phyloP scores from a whole-genome alignment of 192 early-diverging fungal genomes.

The Rhizophagus sp. region DNA sequence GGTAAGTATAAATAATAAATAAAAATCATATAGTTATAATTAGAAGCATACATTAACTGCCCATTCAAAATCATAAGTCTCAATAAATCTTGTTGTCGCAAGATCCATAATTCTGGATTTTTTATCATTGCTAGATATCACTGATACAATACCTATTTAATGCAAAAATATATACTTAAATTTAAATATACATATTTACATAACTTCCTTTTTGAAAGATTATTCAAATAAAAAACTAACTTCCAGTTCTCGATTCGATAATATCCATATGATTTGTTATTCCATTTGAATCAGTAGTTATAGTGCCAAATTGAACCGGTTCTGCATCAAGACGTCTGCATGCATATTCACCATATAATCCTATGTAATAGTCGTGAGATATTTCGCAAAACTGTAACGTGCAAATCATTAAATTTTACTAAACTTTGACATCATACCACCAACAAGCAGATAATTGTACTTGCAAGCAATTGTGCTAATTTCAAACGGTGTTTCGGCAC shows the following conservation, averaged over 20 bases:
- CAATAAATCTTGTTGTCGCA: slow-evolving; percentile 36
- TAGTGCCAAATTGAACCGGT: slow-evolving; percentile 32
- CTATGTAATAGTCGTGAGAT: background rate
- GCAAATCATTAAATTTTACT: background rate
- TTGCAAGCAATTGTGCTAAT: slow-evolving; percentile 56
- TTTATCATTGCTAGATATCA: slow-evolving; percentile 63
- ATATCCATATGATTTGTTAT: slow-evolving; percentile 70
- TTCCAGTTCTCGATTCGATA: slow-evolving; percentile 39
- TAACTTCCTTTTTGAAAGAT: background rate
- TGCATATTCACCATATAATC: slow-evolving; percentile 49
- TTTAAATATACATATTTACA: too few species aligned
- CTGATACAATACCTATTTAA: slow-evolving; percentile 35
- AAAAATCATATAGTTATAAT: background rate
- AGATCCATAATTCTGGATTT: slow-evolving; percentile 51
- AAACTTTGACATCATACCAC: slow-evolving; percentile 32
- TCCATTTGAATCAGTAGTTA: slow-evolving; percentile 49
- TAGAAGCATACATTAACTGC: slow-evolving; percentile 56
- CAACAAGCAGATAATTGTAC: slow-evolving; percentile 47
- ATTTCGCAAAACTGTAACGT: background rate
- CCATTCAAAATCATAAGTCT: slow-evolving; percentile 48
- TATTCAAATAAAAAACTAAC: slow-evolving; percentile 20
- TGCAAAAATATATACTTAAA: background rate
- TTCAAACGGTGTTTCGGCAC: slow-evolving; percentile 29
- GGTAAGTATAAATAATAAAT: background rate
- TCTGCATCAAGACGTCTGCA: slow-evolving; percentile 33